Base-by-base conservation (phyloP, 352 stramenopile genomes). In the Phytopythium litorale region DNA sequence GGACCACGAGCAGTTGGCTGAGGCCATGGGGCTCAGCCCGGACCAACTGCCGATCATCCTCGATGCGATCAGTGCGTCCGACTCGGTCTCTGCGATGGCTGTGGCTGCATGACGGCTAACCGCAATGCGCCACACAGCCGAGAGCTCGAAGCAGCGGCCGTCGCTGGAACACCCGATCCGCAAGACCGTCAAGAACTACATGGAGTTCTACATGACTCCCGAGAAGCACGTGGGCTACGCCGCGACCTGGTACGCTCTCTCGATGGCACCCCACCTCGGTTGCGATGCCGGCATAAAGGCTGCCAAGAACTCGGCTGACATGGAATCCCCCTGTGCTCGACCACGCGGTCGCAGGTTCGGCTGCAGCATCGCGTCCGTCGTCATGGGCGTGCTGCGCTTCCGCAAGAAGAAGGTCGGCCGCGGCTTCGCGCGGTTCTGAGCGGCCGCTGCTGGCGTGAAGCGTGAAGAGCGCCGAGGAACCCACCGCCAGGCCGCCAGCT, bases 161-260 rank as follows among this genome's bases (percentile, higher is more conserved):
- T 75, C 81, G 11, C 61, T 91, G 11, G 62, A 77, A 11, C 75
- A 88, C 32, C 84, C 81, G 5, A 51, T 92, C 23, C 83, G 81
- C 64, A 96, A 96, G 67, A 89, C 72, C 45, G 69, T 92, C 33
- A 68, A 77, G 23, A 92, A 82, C 40, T 96, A 93, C 70, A 62
- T 89, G 59, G 82, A 91, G 53, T 96, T 96, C 63, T 94, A 96
- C 83, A 96, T 96, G 87, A 93, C 87, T 7, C 87, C 87, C 25
- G 74, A 85, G 55, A 96, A 94, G 67, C 87, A 96, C 67, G 84
- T 81, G 5, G 85, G 80, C 40, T 96, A 96, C 54, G 87, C 87
- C 4, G 79, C 75, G 28, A 96, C 85, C 7, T 96, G 87, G 87
- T 95, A 81, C 49, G 74, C 21, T 23, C 28, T 6, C 13, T 8